Evolutionary conservation across 2,329 filamentous ascomycete species (phyloP).

Genomic region (Calonectria pseudoreteaudii): DNA sequence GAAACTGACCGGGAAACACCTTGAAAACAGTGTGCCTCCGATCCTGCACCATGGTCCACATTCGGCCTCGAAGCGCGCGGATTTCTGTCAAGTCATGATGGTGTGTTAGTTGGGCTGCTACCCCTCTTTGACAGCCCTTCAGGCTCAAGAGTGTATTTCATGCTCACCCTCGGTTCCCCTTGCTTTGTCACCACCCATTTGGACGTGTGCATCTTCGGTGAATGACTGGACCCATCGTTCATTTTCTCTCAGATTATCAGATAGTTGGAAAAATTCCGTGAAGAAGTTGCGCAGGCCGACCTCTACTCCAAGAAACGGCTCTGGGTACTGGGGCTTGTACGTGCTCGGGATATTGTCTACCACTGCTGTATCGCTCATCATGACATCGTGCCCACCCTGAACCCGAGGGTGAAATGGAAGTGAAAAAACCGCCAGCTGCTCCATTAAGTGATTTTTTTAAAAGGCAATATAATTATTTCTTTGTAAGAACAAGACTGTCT

Average conservation of each 20-base stretch:
- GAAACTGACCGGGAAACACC: conserved; percentile 55
- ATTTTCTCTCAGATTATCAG: conserved; percentile 55
- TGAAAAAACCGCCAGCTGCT: neutral
- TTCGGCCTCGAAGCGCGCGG: conserved; percentile 52
- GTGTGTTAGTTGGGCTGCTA: conserved; percentile 6
- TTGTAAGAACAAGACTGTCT: neutral
- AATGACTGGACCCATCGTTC: conserved; percentile 59
- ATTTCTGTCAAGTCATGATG: conserved; percentile 51
- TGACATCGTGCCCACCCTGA: neutral
- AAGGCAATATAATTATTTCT: neutral
- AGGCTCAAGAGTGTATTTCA: neutral
- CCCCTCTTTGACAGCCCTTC: neutral
- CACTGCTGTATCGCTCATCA: conserved; percentile 26
- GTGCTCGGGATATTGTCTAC: conserved; percentile 36
- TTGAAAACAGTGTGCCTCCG: conserved; percentile 56
- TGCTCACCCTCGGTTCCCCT: conserved; percentile 49
- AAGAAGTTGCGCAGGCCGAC: conserved; percentile 53
- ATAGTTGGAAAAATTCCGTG: conserved; percentile 57
- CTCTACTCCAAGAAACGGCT: conserved; percentile 45
- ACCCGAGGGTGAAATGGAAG: neutral
- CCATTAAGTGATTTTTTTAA: neutral
- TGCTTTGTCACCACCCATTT: conserved; percentile 55
- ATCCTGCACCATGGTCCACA: conserved; percentile 56
- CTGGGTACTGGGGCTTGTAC: conserved; percentile 48
- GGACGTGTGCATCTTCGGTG: conserved; percentile 53